Evolutionary conservation across 2,329 filamentous ascomycete species (phyloP).

Genomic region (Exserohilum rostratum): DNA sequence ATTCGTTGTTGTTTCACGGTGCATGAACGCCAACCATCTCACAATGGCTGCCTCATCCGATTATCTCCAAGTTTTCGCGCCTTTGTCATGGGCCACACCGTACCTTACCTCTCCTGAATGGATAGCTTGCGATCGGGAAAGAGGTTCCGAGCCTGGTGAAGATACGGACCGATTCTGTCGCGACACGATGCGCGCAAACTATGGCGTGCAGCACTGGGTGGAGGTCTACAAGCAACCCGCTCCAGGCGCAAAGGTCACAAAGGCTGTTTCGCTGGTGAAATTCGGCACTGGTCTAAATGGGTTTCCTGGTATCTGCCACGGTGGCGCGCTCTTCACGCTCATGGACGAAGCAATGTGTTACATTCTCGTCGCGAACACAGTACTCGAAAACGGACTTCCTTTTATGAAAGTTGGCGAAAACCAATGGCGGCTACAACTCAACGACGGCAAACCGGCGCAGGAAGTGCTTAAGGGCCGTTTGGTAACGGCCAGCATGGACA

Average conservation of each 20-base stretch:
- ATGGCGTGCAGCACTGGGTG: slow-evolving; percentile 28
- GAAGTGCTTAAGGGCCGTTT: slow-evolving; percentile 26
- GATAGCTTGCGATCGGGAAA: slow-evolving; percentile 20
- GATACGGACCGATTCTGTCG: slow-evolving; percentile 22
- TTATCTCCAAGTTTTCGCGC: slow-evolving; percentile 26
- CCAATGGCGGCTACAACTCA: slow-evolving; percentile 6
- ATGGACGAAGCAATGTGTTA: slow-evolving; percentile 64
- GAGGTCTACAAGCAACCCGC: slow-evolving; percentile 29
- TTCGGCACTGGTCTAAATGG: slow-evolving; percentile 56
- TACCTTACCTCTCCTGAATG: slow-evolving; percentile 29
- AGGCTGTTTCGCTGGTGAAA: slow-evolving; percentile 25
- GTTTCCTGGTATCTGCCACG: slow-evolving; percentile 73
- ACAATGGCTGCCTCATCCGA: slow-evolving; percentile 17
- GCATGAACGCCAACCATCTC: neutral
- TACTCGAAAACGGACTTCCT: slow-evolving; percentile 7
- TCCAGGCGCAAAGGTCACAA: slow-evolving; percentile 16
- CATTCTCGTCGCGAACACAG: slow-evolving; percentile 26
- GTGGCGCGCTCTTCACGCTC: slow-evolving; percentile 69
- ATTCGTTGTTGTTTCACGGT: neutral
- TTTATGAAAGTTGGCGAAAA: slow-evolving; percentile 10
- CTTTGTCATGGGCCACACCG: slow-evolving; percentile 30
- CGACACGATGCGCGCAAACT: slow-evolving; percentile 22
- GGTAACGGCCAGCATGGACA: slow-evolving; percentile 30
- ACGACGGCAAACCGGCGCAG: slow-evolving; percentile 13
- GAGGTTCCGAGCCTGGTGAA: slow-evolving; percentile 12